Evolutionary conservation across 768 basidiomycete species (phyloP).

Genomic region (Lactifluus piperatus): DNA sequence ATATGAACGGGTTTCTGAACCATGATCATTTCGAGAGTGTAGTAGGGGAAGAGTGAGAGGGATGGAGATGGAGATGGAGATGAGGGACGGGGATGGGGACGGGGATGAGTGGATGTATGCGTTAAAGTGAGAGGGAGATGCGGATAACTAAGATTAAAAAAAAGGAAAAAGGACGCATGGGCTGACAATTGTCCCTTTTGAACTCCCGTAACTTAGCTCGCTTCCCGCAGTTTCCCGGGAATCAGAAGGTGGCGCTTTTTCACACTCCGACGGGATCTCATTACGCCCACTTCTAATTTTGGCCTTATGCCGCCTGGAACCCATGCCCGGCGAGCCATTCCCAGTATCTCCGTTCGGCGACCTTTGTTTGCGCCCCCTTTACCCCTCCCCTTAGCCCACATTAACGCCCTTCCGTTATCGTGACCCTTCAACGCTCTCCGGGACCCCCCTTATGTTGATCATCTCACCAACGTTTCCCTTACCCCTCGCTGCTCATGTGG

Average conservation of each 20-base stretch:
- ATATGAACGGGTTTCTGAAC: conserved; percentile 31
- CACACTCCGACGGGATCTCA: conserved; percentile 8
- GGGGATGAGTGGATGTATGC: conserved; percentile 19
- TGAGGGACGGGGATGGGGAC: conserved; percentile 6
- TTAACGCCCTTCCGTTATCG: conserved; percentile 8
- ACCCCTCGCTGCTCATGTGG: background rate
- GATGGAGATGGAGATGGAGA: conserved; percentile 9
- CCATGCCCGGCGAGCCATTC: background rate
- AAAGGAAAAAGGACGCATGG: background rate
- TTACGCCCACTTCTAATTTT: conserved; percentile 5
- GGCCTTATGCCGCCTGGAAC: conserved; percentile 10
- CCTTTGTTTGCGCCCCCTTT: background rate
- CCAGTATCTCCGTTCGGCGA: conserved; percentile 12
- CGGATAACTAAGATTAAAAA: conserved; percentile 2
- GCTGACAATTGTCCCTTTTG: conserved; percentile 9
- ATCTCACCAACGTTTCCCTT: background rate
- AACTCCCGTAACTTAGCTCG: background rate
- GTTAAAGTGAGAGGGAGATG: conserved; percentile 21
- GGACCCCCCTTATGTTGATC: background rate
- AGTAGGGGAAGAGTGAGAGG: background rate
- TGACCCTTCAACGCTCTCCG: conserved; percentile 3
- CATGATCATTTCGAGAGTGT: conserved; percentile 32
- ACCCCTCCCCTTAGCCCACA: background rate
- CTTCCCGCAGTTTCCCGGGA: background rate
- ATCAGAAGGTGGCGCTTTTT: conserved; percentile 19